A percentile compares a stretch with the other conserved stretches of the same genome.
These are phyloP conservation scores for Lolium perenne DNA, from an alignment of 176 grass and related monocot species.

Conservation along the genomic window DNA sequence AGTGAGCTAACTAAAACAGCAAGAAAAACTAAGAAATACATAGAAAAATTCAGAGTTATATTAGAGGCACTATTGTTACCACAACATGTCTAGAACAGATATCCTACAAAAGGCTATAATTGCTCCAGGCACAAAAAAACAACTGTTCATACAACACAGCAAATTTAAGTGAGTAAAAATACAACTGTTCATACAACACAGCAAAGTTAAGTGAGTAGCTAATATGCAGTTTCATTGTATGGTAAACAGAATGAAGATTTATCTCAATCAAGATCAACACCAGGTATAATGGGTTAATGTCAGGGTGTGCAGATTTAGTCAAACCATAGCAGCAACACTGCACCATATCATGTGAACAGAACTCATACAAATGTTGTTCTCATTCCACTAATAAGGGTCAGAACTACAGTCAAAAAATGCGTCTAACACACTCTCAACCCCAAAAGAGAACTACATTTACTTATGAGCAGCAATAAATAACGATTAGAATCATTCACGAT, in stretches of 20 bases:
- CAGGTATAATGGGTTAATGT: not conserved
- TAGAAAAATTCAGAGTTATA: not conserved
- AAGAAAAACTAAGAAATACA: constrained; percentile 6
- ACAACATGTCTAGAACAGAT: not conserved
- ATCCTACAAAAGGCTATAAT: not conserved
- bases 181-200: not conserved
- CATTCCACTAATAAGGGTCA: not conserved
- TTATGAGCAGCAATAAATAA: not conserved
- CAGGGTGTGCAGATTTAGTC: not conserved
- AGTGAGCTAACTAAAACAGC: not conserved
- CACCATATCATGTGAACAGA: not conserved
- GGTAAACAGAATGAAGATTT: not conserved
- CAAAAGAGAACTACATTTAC: constrained; percentile 1
- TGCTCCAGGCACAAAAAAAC: not conserved
- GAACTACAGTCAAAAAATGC: not conserved
- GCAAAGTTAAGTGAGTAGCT: not conserved
- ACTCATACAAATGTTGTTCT: not conserved
- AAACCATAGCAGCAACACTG: not conserved
- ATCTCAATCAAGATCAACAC: not conserved
- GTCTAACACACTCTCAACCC: not conserved
- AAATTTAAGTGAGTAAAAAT: not conserved
- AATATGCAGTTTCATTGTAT: not conserved
- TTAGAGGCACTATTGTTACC: not conserved
- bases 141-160: not conserved
- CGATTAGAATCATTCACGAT: not conserved